Conservation (phyloP, 1,284 basidiomycete genomes). For the Peniophora sp. region DNA sequence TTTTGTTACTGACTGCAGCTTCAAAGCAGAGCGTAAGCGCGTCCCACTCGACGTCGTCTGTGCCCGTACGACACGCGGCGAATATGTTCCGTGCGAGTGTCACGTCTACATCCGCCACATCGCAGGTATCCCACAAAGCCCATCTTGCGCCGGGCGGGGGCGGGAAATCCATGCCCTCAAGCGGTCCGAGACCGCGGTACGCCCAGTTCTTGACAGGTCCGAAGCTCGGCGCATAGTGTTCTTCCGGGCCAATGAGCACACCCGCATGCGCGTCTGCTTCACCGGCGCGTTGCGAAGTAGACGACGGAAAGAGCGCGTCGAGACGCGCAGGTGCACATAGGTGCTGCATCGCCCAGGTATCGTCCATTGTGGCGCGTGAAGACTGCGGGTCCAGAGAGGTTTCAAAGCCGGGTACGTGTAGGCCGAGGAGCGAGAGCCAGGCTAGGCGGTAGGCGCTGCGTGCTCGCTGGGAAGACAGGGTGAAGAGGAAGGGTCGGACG, state of each 20-base stretch:
- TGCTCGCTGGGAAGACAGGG: slow-evolving; percentile 42
- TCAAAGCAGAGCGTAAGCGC: slow-evolving; percentile 60
- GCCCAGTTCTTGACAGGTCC: slow-evolving; percentile 64
- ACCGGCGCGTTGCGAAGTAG: slow-evolving; percentile 15
- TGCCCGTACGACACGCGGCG: slow-evolving; percentile 36
- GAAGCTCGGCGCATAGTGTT: slow-evolving; percentile 50
- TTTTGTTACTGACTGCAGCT: slow-evolving; percentile 49
- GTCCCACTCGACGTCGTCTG: slow-evolving; percentile 57
- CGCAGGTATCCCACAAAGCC: slow-evolving; percentile 42
- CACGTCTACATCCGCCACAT: slow-evolving; percentile 38
- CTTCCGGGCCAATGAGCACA: slow-evolving; percentile 56
- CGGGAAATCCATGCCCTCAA: slow-evolving; percentile 31
- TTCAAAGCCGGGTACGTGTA: slow-evolving; percentile 64
- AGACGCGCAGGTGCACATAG: slow-evolving; percentile 37
- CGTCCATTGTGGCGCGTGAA: slow-evolving; percentile 35
- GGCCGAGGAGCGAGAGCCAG: slow-evolving; percentile 72
- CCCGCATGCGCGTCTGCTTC: slow-evolving; percentile 56
- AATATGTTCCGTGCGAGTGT: slow-evolving; percentile 50
- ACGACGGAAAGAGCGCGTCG: slow-evolving; percentile 43
- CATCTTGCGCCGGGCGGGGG: slow-evolving; percentile 25
- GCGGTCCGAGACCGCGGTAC: slow-evolving; percentile 38
- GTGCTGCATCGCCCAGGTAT: slow-evolving; percentile 51
- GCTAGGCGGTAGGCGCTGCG: slow-evolving; percentile 63
- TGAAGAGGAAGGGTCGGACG: slow-evolving; percentile 62
- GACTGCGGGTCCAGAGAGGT: slow-evolving; percentile 25